phyloP scores from a whole-genome alignment of 2,329 filamentous ascomycete genomes.

The Rhexocercosporidium sp. region DNA sequence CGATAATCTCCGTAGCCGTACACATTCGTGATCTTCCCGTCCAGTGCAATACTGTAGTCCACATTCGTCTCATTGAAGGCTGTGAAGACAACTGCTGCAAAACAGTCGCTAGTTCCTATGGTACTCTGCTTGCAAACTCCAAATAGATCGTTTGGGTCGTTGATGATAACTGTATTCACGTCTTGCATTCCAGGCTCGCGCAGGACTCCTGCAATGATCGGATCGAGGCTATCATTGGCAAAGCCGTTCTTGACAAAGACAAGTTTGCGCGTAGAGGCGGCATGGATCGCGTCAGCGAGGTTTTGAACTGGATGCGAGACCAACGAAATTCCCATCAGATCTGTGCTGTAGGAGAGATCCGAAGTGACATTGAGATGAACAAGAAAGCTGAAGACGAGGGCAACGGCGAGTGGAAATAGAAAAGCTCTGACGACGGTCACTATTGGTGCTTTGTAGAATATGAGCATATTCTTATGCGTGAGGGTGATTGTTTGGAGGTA shows the following conservation, averaged over 20 bases:
- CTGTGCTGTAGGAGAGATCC: not conserved
- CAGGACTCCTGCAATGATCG: constrained; percentile 32
- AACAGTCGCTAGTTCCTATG: constrained; percentile 34
- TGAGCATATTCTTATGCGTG: constrained; percentile 37
- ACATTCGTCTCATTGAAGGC: constrained; percentile 34
- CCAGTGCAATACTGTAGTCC: constrained; percentile 35
- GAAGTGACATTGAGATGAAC: constrained; percentile 21
- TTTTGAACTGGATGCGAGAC: constrained; percentile 28
- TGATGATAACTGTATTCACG: constrained; percentile 16
- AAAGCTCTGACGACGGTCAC: constrained; percentile 31
- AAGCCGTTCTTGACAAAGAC: constrained; percentile 36
- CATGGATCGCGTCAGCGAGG: constrained; percentile 29
- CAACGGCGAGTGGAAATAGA: constrained; percentile 33
- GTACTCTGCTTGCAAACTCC: constrained; percentile 33
- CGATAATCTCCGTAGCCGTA: constrained; percentile 21
- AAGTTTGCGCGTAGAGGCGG: constrained; percentile 23
- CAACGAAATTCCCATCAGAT: constrained; percentile 27
- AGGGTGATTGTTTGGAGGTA: constrained; percentile 35
- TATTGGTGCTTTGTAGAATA: constrained; percentile 35
- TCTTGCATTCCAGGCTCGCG: constrained; percentile 26
- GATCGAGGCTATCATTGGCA: constrained; percentile 23
- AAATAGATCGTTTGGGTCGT: constrained; percentile 33
- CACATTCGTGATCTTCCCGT: constrained; percentile 15
- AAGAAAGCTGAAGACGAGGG: constrained; percentile 34
- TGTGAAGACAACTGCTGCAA: constrained; percentile 34